These are phyloP conservation scores for Bromus sterilis DNA, from an alignment of 176 grass and related monocot species.

Conservation along the genomic window DNA sequence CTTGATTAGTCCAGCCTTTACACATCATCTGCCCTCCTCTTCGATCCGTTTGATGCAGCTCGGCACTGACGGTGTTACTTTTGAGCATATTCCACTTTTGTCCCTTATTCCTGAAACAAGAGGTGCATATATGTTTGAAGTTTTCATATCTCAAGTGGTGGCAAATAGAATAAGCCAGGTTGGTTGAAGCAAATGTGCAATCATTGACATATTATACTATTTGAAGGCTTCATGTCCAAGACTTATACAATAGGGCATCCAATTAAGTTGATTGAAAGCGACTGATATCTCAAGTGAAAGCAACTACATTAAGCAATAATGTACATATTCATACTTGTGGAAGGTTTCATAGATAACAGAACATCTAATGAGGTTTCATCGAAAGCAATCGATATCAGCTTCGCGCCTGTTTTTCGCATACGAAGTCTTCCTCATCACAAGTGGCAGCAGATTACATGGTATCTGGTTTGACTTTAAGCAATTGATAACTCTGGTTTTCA, in stretches of 20 bases:
- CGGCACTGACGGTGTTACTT: too few species aligned
- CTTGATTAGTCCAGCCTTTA: too few species aligned
- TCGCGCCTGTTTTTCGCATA: not conserved
- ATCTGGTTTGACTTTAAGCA: not conserved
- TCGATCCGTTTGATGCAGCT: too few species aligned
- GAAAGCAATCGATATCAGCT: not conserved
- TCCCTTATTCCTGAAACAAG: not conserved
- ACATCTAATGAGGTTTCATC: not conserved
- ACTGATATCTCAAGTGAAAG: not conserved
- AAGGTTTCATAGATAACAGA: not conserved
- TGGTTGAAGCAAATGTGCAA: not conserved
- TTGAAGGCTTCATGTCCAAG: not conserved
- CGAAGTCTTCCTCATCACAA: not conserved
- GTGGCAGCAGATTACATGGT: not conserved
- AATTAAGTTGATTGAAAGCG: not conserved
- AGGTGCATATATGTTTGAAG: not conserved
- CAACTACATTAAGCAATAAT: not conserved
- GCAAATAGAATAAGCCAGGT: not conserved
- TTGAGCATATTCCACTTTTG: slow-evolving; percentile 15
- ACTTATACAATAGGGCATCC: not conserved
- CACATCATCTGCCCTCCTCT: too few species aligned
- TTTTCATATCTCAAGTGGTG: not conserved
- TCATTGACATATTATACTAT: not conserved
- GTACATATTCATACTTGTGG: not conserved
- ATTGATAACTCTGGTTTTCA: not conserved